Evolutionary conservation across 371 early-diverging fungal genomes (phyloP).

Genomic region (Mucor indicus): DNA sequence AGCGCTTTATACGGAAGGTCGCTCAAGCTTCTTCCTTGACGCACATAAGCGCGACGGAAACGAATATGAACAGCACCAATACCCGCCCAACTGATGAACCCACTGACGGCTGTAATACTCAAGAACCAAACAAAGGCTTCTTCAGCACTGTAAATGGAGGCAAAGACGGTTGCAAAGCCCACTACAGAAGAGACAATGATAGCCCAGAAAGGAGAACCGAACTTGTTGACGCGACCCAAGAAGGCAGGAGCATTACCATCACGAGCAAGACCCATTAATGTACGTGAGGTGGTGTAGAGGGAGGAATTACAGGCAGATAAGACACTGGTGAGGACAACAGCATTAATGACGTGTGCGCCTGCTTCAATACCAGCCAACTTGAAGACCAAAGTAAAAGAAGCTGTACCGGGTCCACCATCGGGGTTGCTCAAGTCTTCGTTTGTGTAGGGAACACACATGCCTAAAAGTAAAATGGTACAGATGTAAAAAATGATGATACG

Average conservation of each 20-base stretch:
- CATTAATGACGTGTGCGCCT: slow-evolving; percentile 69
- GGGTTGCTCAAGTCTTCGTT: slow-evolving; percentile 45
- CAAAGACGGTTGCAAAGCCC: slow-evolving; percentile 56
- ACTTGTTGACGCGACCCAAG: slow-evolving; percentile 42
- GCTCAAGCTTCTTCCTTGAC: slow-evolving; percentile 62
- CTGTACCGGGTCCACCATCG: slow-evolving; percentile 37
- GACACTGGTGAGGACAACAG: slow-evolving; percentile 66
- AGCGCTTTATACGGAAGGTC: slow-evolving; percentile 75
- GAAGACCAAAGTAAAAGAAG: slow-evolving; percentile 69
- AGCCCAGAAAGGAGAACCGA: slow-evolving; percentile 60
- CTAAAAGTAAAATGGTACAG: slow-evolving; percentile 64
- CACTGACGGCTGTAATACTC: slow-evolving; percentile 69
- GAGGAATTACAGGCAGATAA: slow-evolving; percentile 74
- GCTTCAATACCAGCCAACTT: slow-evolving; percentile 57
- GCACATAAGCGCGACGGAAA: slow-evolving; percentile 75
- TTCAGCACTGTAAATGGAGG: slow-evolving; percentile 41
- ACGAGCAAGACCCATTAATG: slow-evolving; percentile 57
- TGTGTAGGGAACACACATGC: slow-evolving; percentile 55
- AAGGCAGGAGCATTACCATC: slow-evolving; percentile 63
- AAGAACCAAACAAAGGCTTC: slow-evolving; percentile 74
- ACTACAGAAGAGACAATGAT: slow-evolving; percentile 51
- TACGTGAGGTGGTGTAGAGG: slow-evolving; percentile 68
- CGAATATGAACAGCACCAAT: slow-evolving; percentile 78
- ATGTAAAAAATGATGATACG: slow-evolving; percentile 74
- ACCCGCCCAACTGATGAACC: slow-evolving; percentile 77